These are phyloP conservation scores for Aspergillus asperescens DNA, from an alignment of 495 filamentous ascomycete species.

Conservation along the genomic window DNA sequence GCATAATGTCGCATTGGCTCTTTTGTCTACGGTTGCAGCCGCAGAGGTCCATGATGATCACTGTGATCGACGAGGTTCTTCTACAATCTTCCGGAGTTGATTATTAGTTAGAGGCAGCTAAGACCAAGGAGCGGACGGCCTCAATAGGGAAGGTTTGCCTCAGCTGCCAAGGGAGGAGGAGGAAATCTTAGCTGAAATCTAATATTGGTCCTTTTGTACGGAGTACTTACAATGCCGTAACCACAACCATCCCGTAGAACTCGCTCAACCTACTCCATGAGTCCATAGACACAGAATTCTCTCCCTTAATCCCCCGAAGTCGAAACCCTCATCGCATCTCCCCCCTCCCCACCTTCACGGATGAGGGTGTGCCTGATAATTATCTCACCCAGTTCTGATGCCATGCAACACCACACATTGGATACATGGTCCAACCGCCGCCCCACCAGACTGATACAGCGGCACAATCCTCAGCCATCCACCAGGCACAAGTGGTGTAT, in stretches of 20 bases:
- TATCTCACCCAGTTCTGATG: background rate
- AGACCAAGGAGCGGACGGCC: background rate
- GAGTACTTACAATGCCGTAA: too few species aligned
- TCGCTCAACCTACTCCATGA: constrained; percentile 1
- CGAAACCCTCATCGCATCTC: background rate
- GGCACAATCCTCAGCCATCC: background rate
- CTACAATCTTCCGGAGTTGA: background rate
- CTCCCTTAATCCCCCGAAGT: background rate
- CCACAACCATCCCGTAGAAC: too few species aligned
- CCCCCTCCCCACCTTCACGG: background rate
- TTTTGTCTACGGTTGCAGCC: background rate
- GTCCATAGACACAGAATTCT: background rate
- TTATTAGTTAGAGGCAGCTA: background rate
- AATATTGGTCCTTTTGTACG: too few species aligned
- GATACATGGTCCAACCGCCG: background rate
- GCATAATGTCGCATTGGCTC: too few species aligned
- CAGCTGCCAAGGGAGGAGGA: too few species aligned
- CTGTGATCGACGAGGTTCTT: background rate
- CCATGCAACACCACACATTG: too few species aligned
- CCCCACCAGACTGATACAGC: constrained; percentile 1
- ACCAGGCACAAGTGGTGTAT: background rate
- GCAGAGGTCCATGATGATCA: background rate
- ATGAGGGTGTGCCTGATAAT: background rate
- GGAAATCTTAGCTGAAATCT: too few species aligned
- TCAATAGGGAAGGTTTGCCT: background rate